phyloP scores from a whole-genome alignment of 768 basidiomycete genomes.

The Trametes maxima region DNA sequence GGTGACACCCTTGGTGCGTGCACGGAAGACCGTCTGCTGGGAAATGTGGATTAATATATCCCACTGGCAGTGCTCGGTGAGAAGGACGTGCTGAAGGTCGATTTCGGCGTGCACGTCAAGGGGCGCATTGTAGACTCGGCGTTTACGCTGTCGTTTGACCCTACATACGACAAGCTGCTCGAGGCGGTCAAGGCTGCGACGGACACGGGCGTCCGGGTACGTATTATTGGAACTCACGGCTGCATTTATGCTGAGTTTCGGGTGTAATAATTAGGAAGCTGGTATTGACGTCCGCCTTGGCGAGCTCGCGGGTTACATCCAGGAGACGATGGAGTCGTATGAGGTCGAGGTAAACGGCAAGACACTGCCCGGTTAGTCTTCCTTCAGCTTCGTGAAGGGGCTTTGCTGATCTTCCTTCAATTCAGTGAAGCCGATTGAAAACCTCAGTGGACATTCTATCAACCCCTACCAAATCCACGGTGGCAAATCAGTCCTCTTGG shows the following conservation, averaged over 20 bases:
- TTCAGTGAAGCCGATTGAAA: constrained; percentile 89
- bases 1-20: constrained; percentile 79
- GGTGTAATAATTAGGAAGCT: constrained; percentile 63
- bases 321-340: constrained; percentile 99
- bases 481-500: constrained; percentile 88
- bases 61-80: constrained; percentile 64
- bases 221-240: constrained; percentile 20
- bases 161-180: constrained; percentile 85
- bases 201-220: constrained; percentile 84
- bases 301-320: constrained; percentile 88
- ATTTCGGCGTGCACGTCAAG: constrained; percentile 95
- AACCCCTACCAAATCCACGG: constrained; percentile 91
- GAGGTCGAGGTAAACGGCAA: constrained; percentile 93
- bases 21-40: constrained; percentile 3
- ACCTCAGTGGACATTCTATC: constrained; percentile 95
- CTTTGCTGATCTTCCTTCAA: background rate
- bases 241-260: background rate
- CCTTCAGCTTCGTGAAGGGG: background rate
- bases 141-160: constrained; percentile 89
- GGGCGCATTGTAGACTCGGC: constrained; percentile 96
- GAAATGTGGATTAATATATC: background rate
- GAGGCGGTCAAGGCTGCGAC: constrained; percentile 95
- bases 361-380: constrained; percentile 65
- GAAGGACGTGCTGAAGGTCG: constrained; percentile 93
- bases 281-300: constrained; percentile 95